A percentile compares a stretch with the other conserved stretches of the same genome.
Conservation (phyloP, 2,329 filamentous ascomycete species). For the Fusarium papillatum region DNA sequence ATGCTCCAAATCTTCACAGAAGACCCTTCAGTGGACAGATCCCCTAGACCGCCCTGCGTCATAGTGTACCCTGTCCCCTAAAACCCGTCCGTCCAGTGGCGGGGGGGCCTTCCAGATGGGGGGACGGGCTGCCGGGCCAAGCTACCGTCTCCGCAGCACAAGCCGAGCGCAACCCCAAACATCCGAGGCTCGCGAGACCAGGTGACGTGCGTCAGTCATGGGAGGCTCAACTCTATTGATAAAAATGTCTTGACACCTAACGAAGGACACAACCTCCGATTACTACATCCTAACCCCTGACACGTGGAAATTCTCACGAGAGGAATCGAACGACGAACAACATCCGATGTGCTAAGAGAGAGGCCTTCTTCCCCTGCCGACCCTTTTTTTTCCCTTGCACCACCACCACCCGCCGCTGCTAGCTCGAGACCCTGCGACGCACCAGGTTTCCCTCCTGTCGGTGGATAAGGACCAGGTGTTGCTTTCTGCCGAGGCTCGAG, state of each 20-base stretch:
- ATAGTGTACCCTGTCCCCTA: conserved; percentile 24
- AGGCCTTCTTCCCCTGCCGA: background rate
- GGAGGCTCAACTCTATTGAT: conserved; percentile 28
- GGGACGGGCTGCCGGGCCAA: conserved; percentile 1
- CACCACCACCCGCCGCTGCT: background rate
- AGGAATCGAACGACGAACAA: conserved; percentile 27
- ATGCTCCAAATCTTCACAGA: conserved; percentile 13
- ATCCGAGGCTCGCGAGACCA: conserved; percentile 38
- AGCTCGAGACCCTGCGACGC: conserved; percentile 23
- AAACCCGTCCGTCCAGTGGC: conserved; percentile 2
- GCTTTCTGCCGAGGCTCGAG: conserved; percentile 38
- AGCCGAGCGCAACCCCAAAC: conserved; percentile 35
- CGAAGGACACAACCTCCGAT: background rate
- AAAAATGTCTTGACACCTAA: conserved; percentile 16
- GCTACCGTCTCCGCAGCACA: conserved; percentile 37
- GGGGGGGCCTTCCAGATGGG: background rate
- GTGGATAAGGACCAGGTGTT: conserved; percentile 1
- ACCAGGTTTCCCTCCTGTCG: background rate
- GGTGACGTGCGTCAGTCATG: conserved; percentile 30
- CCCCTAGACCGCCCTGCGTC: conserved; percentile 27
- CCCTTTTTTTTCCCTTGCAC: background rate
- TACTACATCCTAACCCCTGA: background rate
- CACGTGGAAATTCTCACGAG: conserved; percentile 9
- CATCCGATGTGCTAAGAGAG: conserved; percentile 29
- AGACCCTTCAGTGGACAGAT: conserved; percentile 15